Percentiles rank a stretch among this genome's conserved stretches.
Conservation (phyloP, 2,329 filamentous ascomycete genomes). For the Madurella mycetomatis region DNA sequence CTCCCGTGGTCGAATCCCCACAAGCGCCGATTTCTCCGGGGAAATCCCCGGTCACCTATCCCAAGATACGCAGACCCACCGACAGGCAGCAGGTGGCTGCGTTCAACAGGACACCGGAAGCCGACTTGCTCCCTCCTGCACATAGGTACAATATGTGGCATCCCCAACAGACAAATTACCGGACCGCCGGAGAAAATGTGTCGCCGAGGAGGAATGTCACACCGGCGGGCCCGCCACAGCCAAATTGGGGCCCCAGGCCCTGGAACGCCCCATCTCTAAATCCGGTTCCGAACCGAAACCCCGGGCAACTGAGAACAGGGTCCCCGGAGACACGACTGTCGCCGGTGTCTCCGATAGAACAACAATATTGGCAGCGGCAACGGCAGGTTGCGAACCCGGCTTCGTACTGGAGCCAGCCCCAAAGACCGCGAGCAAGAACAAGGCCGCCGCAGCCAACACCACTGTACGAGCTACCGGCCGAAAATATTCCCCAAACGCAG, state of each 20-base stretch:
- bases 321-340: constrained; percentile 23
- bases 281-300: constrained; percentile 22
- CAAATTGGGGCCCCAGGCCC: not conserved
- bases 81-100: not conserved
- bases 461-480: constrained; percentile 7
- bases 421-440: not conserved
- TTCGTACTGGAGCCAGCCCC: constrained; percentile 17
- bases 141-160: constrained; percentile 14
- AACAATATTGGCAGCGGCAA: constrained; percentile 16
- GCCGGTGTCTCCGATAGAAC: constrained; percentile 13
- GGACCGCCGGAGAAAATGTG: not conserved
- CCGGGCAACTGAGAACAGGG: constrained; percentile 23
- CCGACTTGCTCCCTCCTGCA: constrained; percentile 7
- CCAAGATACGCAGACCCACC: constrained; percentile 15
- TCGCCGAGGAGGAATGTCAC: not conserved
- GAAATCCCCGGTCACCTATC: constrained; percentile 24
- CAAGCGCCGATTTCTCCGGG: constrained; percentile 23
- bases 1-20: constrained; percentile 48
- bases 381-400: constrained; percentile 16
- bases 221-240: not conserved
- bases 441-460: not conserved
- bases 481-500: not conserved
- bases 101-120: not conserved
- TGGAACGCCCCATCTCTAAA: constrained; percentile 12
- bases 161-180: constrained; percentile 3